Base-by-base conservation (phyloP, 805 yeast species). In the Saturnispora sanitii region DNA sequence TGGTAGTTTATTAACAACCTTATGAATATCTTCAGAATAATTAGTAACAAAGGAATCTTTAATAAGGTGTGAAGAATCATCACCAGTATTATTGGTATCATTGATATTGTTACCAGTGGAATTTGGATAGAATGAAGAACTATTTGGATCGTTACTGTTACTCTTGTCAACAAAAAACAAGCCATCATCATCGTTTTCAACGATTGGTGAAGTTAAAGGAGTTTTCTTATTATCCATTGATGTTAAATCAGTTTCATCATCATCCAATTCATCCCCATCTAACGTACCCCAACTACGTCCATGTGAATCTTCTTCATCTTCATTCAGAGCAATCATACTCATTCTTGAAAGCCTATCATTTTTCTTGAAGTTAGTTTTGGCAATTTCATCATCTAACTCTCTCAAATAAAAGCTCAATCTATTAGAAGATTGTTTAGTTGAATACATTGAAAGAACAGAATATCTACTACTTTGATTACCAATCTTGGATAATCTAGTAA, bases 371-470 rank as follows among this genome's bases (percentile, higher is more conserved):
- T 35, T 33, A 8, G 19, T 42, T 25, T 42, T 49, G 11, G 34
- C 44, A 35, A 49, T 46, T 45, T 49, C 49, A 17, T 44, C 46
- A 29, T 46, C 50, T 12, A 48, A 25, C 16, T 49, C 56, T 33
- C 60, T 64, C 43, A 71, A 45, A 31, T 65, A 63, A 16, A 66
- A 61, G 16, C 71, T 72, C 52, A 80, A 64, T 52, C 81, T 79
- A 30, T 70, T 71, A 48, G 71, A 79, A 1, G 85, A 77, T 35
- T 70, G 74, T 46, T 71, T 76, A 3, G 87, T 75, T 1, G 88
- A 80, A 50, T 79, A 78, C 58, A 79, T 64, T 1, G 87, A 79
- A 32, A 82, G 57, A n/a, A 82, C 82, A 25, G 85, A 77, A 40
- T 79, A 63, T 53, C 92, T 70, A 58, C 92, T 70, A 58, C 77